Percentiles rank a stretch among this genome's conserved stretches.
Evolutionary conservation across 1,284 basidiomycete species (phyloP).

Genomic region (Singerocomus rubriflavus): DNA sequence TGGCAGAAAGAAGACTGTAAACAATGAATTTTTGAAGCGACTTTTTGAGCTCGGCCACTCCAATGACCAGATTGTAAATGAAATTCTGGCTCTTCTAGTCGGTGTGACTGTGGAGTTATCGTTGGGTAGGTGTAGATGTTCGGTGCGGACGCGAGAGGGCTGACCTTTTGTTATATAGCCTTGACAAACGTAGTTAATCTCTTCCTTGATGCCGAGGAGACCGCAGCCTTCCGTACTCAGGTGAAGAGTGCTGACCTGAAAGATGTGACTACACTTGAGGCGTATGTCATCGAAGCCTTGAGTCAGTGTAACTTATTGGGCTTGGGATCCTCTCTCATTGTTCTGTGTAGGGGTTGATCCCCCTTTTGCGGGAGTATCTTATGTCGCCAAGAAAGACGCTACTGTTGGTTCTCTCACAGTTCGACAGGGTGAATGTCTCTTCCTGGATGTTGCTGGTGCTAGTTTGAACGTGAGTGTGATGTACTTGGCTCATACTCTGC

Average conservation of each 20-base stretch:
- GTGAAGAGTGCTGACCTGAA: constrained; percentile 38
- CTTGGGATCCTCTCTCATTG: constrained; percentile 6
- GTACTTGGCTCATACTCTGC: not conserved
- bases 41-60: constrained; percentile 54
- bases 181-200: constrained; percentile 55
- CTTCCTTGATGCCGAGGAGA: constrained; percentile 49
- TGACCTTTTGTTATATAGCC: constrained; percentile 32
- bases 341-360: constrained; percentile 45
- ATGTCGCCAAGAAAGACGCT: constrained; percentile 45
- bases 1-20: constrained; percentile 45
- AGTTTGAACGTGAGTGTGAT: constrained; percentile 45
- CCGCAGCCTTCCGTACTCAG: constrained; percentile 40
- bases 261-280: constrained; percentile 40
- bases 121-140: constrained; percentile 44
- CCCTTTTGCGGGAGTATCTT: constrained; percentile 37
- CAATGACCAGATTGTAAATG: constrained; percentile 61
- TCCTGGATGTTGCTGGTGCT: constrained; percentile 58
- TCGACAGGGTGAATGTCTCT: constrained; percentile 49
- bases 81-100: constrained; percentile 68
- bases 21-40: constrained; percentile 52
- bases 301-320: constrained; percentile 42
- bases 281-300: constrained; percentile 62
- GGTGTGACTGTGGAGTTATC: constrained; percentile 65
- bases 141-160: not conserved
- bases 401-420: constrained; percentile 42